Evolutionary conservation across 495 filamentous ascomycete species (phyloP).

Genomic region (Darksidea phi): DNA sequence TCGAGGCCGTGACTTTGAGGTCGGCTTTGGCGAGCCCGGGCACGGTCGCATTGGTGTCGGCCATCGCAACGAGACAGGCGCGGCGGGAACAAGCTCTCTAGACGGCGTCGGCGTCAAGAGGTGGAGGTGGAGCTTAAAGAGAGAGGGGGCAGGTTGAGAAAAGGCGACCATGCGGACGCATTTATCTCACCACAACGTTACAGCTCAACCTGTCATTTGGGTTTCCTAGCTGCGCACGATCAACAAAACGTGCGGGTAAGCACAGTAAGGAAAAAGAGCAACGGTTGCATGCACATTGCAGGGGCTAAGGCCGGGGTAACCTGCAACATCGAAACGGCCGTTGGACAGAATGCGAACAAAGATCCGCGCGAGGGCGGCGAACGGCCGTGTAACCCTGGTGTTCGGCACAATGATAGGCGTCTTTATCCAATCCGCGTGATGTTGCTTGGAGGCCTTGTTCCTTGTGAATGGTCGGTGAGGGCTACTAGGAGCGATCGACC

Average conservation of each 20-base stretch:
- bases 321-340: no score
- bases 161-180: no score
- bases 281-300: not conserved
- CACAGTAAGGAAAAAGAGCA: not conserved
- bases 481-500: not conserved
- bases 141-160: not conserved
- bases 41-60: not conserved
- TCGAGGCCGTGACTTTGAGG: constrained; percentile 26
- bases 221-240: not conserved
- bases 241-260: not conserved
- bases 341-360: no score
- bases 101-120: not conserved
- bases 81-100: not conserved
- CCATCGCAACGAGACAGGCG: constrained; percentile 21
- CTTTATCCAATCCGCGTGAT: constrained; percentile 1
- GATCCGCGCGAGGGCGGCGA: no score
- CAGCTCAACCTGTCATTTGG: not conserved
- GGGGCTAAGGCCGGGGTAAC: not conserved
- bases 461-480: not conserved
- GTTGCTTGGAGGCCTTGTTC: not conserved
- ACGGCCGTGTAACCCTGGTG: no score
- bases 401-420: not conserved
- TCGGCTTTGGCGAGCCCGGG: constrained; percentile 24
- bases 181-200: not conserved
- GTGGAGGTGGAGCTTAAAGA: not conserved